phyloP scores from a whole-genome alignment of 2,329 filamentous ascomycete species.

The Colletotrichum sp. region DNA sequence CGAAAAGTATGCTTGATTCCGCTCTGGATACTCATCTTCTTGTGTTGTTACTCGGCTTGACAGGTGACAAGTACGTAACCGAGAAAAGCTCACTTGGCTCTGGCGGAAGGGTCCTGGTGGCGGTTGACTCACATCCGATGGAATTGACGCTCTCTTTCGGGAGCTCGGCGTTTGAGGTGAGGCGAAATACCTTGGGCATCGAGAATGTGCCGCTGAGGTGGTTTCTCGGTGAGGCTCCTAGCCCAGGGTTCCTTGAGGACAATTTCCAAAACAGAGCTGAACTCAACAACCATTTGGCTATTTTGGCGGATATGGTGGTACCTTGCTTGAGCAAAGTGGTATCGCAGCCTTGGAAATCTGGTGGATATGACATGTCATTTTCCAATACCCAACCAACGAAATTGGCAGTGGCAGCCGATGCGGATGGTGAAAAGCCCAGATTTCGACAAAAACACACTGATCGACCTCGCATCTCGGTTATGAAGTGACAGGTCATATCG shows the following conservation, averaged over 20 bases:
- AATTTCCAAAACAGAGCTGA: neutral
- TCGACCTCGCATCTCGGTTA: slow-evolving; percentile 9
- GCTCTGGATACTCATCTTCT: neutral
- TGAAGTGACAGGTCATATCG: slow-evolving; percentile 11
- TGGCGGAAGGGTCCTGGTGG: neutral
- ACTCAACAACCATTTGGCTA: neutral
- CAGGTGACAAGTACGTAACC: neutral
- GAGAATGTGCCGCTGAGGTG: neutral
- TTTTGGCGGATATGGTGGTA: neutral
- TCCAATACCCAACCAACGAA: neutral
- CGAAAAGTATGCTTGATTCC: neutral
- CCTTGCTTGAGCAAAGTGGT: neutral
- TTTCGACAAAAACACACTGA: neutral
- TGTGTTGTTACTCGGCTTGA: neutral
- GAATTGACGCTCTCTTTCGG: neutral
- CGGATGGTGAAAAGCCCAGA: neutral
- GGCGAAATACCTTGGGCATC: neutral
- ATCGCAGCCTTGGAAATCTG: neutral
- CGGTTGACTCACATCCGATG: neutral
- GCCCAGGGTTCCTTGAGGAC: neutral
- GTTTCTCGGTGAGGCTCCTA: neutral
- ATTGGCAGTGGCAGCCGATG: neutral
- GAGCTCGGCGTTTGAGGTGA: neutral
- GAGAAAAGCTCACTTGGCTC: neutral
- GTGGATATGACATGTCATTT: slow-evolving; percentile 11